phyloP scores from a whole-genome alignment of 2,329 filamentous ascomycete species.

The Aspergillus ruber region DNA sequence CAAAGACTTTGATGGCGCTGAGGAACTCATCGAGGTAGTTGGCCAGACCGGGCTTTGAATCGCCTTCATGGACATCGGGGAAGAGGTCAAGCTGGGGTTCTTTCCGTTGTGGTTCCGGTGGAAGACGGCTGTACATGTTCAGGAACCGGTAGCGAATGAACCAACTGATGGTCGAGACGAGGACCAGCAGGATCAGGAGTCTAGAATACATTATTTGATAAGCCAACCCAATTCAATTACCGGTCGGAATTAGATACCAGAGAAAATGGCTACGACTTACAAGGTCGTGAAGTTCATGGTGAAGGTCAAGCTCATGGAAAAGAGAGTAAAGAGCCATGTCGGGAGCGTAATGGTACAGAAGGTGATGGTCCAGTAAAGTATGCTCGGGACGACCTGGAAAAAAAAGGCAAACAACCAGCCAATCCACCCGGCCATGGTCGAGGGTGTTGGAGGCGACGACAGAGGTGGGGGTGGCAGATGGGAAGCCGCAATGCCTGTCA shows the following conservation, averaged over 20 bases:
- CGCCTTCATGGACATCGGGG: slow-evolving; percentile 83
- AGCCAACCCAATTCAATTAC: slow-evolving; percentile 1
- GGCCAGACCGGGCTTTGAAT: slow-evolving; percentile 82
- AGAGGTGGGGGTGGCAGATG: slow-evolving; percentile 19
- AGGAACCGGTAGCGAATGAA: slow-evolving; percentile 91
- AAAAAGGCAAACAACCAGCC: slow-evolving; percentile 45
- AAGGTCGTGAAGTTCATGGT: slow-evolving; percentile 98
- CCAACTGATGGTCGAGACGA: slow-evolving; percentile 86
- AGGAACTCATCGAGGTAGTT: slow-evolving; percentile 97
- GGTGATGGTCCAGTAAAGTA: slow-evolving; percentile 72
- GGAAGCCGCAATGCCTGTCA: slow-evolving; percentile 13
- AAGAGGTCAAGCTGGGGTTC: slow-evolving; percentile 94
- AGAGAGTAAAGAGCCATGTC: slow-evolving; percentile 79
- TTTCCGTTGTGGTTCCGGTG: slow-evolving; percentile 90
- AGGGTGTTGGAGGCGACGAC: slow-evolving; percentile 23
- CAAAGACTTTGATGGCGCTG: slow-evolving; percentile 98
- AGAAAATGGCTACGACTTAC: slow-evolving; percentile 43
- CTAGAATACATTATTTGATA: slow-evolving; percentile 31
- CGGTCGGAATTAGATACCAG: background rate
- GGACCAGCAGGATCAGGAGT: slow-evolving; percentile 67
- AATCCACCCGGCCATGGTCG: slow-evolving; percentile 39
- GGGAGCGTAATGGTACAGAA: slow-evolving; percentile 85
- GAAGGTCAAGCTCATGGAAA: slow-evolving; percentile 89
- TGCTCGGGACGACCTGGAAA: slow-evolving; percentile 49
- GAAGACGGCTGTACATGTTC: slow-evolving; percentile 92